These are phyloP conservation scores for Rhodomyrtus psidioides DNA, from an alignment of 441 rosid genomes.

Conservation along the genomic window DNA sequence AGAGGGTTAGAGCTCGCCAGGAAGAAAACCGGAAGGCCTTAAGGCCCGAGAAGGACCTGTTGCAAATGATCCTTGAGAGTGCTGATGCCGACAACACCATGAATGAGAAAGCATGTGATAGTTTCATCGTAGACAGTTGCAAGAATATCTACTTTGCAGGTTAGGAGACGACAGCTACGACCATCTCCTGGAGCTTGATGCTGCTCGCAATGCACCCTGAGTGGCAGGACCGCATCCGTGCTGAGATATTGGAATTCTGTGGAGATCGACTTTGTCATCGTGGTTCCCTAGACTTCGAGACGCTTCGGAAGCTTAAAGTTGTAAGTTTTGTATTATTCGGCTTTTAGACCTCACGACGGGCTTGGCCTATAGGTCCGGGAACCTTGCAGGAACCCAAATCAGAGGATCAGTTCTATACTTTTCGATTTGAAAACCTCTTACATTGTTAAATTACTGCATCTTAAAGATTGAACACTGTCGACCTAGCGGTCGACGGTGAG, in stretches of 20 bases:
- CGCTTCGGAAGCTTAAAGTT: constrained; percentile 20
- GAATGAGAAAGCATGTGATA: not conserved
- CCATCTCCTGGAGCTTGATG: constrained; percentile 25
- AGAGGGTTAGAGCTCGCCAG: constrained; percentile 10
- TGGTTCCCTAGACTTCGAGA: constrained; percentile 8
- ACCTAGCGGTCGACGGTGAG: not conserved
- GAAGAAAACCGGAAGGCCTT: not conserved
- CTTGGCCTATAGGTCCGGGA: not conserved
- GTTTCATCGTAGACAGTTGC: constrained; percentile 25
- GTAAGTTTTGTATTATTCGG: constrained; percentile 1
- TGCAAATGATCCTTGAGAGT: constrained; percentile 20
- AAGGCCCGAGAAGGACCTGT: constrained; percentile 9
- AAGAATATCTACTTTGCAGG: constrained; percentile 31
- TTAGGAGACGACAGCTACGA: constrained; percentile 16
- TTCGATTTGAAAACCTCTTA: not conserved
- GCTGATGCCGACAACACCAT: not conserved
- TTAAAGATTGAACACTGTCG: not conserved
- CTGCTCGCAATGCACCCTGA: constrained; percentile 23
- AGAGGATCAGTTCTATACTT: not conserved
- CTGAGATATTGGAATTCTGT: constrained; percentile 4
- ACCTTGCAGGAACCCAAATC: not conserved
- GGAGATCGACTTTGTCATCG: not conserved
- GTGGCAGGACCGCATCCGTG: constrained; percentile 27
- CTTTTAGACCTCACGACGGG: not conserved
- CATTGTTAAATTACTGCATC: not conserved